These are phyloP conservation scores for Macrophomina tecta DNA, from an alignment of 2,329 filamentous ascomycete species.

Conservation along the genomic window DNA sequence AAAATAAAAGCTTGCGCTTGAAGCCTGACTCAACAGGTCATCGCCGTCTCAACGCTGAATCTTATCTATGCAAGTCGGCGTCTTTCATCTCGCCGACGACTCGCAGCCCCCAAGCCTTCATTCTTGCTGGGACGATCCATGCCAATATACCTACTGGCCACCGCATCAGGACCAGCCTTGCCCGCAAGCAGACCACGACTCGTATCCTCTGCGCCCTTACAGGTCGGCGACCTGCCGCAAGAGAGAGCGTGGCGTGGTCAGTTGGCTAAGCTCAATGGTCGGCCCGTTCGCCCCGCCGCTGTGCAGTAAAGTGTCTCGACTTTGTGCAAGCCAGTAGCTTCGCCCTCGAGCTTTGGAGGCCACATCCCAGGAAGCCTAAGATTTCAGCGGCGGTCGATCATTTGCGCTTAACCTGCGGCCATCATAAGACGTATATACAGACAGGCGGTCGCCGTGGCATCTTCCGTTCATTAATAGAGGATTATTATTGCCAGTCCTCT, in stretches of 20 bases:
- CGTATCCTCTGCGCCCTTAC: neutral
- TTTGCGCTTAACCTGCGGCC: neutral
- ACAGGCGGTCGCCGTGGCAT: conserved; percentile 4
- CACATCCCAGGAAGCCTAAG: neutral
- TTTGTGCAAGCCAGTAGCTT: neutral
- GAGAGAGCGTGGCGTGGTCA: neutral
- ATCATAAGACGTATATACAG: neutral
- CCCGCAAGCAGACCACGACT: neutral
- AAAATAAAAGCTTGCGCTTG: neutral
- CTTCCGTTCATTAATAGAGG: neutral
- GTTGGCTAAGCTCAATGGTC: conserved; percentile 4
- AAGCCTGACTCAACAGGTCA: neutral
- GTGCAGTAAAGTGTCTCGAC: conserved; percentile 19
- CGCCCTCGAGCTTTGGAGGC: neutral
- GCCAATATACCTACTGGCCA: conserved; percentile 10
- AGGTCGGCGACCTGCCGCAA: neutral
- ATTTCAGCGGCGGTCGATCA: conserved; percentile 1
- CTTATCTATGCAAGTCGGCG: conserved; percentile 4
- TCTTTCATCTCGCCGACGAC: neutral
- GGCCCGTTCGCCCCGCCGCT: conserved; percentile 14
- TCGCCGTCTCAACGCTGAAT: neutral
- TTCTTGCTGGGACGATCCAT: neutral
- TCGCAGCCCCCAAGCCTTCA: neutral
- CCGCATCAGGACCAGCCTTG: neutral
- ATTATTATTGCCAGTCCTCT: neutral